Percentiles rank a stretch among this genome's conserved stretches.
These are phyloP conservation scores for Alternaria panax DNA, from an alignment of 2,329 filamentous ascomycete genomes.

Conservation along the genomic window DNA sequence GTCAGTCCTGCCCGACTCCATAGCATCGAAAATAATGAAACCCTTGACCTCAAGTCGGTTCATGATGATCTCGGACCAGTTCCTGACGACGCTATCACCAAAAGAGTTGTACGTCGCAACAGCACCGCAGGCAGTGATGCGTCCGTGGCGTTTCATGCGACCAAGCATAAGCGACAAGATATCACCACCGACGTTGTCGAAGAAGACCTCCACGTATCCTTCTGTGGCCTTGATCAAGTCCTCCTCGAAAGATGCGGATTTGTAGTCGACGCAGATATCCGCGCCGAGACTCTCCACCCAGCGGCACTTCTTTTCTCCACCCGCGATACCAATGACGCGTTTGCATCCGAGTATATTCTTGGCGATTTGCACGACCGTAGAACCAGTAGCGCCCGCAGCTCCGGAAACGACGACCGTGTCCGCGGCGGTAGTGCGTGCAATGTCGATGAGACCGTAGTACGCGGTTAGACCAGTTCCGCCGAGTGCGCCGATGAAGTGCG, in stretches of 20 bases:
- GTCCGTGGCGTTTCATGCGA: slow-evolving; percentile 52
- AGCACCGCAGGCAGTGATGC: slow-evolving; percentile 55
- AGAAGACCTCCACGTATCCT: slow-evolving; percentile 61
- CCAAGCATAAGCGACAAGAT: slow-evolving; percentile 58
- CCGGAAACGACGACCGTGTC: slow-evolving; percentile 80
- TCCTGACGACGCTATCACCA: slow-evolving; percentile 46
- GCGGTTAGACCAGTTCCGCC: slow-evolving; percentile 69
- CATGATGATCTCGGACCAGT: slow-evolving; percentile 54
- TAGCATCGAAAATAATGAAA: slow-evolving; percentile 55
- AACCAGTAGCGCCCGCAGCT: slow-evolving; percentile 79
- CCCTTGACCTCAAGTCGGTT: slow-evolving; percentile 55
- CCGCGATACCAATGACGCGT: slow-evolving; percentile 62
- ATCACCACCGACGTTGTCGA: slow-evolving; percentile 60
- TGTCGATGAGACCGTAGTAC: slow-evolving; percentile 75
- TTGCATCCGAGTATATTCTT: slow-evolving; percentile 58
- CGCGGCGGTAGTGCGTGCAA: slow-evolving; percentile 69
- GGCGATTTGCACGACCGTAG: slow-evolving; percentile 68
- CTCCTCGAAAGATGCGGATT: slow-evolving; percentile 55
- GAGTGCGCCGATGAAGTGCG: slow-evolving; percentile 58
- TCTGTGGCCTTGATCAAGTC: slow-evolving; percentile 58
- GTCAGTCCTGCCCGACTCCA: slow-evolving; percentile 37
- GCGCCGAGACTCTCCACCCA: slow-evolving; percentile 61
- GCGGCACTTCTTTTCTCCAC: slow-evolving; percentile 60
- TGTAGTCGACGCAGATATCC: slow-evolving; percentile 65
- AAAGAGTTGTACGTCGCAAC: slow-evolving; percentile 54